A percentile compares a stretch with the other conserved stretches of the same genome.
phyloP scores from a whole-genome alignment of 78 protist genomes.

The Paulinella micropora region DNA sequence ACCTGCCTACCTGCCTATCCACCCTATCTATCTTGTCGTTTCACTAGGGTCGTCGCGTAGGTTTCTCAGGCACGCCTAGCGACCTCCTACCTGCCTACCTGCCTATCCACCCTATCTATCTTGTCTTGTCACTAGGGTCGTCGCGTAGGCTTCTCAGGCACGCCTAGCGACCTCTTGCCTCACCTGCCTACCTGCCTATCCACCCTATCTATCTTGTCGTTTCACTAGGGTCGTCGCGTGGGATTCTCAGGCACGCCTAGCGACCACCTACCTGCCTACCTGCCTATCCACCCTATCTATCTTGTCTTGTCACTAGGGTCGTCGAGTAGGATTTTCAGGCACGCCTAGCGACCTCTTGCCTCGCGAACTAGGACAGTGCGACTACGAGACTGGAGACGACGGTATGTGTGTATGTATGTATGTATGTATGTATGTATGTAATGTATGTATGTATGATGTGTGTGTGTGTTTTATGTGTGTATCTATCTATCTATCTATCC shows the following conservation, averaged over 20 bases:
- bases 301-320: no score
- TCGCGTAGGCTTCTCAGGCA: slow-evolving; percentile 28
- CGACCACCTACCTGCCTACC: slow-evolving; percentile 1
- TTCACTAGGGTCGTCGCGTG: background rate
- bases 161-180: slow-evolving; percentile 25
- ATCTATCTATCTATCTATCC: no score
- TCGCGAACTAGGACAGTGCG: slow-evolving; percentile 23
- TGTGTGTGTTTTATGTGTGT: no score
- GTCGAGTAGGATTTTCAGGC: slow-evolving; percentile 44
- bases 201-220: no score
- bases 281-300: no score
- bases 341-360: slow-evolving; percentile 46
- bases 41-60: slow-evolving; percentile 11
- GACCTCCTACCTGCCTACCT: slow-evolving; percentile 13
- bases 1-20: slow-evolving; percentile 11
- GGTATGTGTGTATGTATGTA: no score
- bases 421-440: no score
- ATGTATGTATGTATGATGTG: no score
- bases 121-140: no score
- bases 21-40: no score
- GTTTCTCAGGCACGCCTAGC: slow-evolving; percentile 43
- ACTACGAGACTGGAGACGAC: slow-evolving; percentile 19
- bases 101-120: no score
- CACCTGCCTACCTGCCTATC: no score
- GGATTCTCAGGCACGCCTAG: slow-evolving; percentile 46